phyloP scores from a whole-genome alignment of 2,329 filamentous ascomycete genomes.

The Xylaria sp. region DNA sequence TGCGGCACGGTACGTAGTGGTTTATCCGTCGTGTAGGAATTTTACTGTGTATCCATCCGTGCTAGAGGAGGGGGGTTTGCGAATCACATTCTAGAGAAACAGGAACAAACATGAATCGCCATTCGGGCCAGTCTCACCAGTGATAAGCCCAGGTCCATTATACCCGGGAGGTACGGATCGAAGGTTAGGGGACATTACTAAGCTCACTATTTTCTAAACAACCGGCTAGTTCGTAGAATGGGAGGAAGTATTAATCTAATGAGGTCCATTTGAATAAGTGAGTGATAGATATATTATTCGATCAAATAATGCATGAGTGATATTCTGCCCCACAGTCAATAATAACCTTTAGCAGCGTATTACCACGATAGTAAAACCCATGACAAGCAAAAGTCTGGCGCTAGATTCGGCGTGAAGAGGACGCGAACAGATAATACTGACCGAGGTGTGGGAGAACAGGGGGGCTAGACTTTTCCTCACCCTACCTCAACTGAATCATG shows the following conservation, averaged over 20 bases:
- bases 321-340: not conserved
- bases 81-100: slow-evolving; percentile 30
- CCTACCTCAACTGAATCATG: slow-evolving; percentile 24
- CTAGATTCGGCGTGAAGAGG: not conserved
- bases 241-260: not conserved
- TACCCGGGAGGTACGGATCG: not conserved
- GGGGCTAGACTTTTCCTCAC: slow-evolving; percentile 9
- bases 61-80: too few relatives aligned
- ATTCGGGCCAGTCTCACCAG: not conserved
- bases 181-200: not conserved
- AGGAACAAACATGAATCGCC: slow-evolving; percentile 36
- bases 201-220: not conserved
- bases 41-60: slow-evolving; percentile 31
- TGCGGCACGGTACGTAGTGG: slow-evolving; percentile 47
- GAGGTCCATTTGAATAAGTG: not conserved
- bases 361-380: not conserved
- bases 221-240: not conserved
- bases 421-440: not conserved
- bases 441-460: slow-evolving; percentile 12
- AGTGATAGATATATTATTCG: not conserved
- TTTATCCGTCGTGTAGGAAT: slow-evolving; percentile 38
- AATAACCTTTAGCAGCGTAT: not conserved
- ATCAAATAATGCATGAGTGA: not conserved
- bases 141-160: not conserved
- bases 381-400: not conserved